phyloP scores from a whole-genome alignment of 495 filamentous ascomycete species.

The Penicillium antarcticum region DNA sequence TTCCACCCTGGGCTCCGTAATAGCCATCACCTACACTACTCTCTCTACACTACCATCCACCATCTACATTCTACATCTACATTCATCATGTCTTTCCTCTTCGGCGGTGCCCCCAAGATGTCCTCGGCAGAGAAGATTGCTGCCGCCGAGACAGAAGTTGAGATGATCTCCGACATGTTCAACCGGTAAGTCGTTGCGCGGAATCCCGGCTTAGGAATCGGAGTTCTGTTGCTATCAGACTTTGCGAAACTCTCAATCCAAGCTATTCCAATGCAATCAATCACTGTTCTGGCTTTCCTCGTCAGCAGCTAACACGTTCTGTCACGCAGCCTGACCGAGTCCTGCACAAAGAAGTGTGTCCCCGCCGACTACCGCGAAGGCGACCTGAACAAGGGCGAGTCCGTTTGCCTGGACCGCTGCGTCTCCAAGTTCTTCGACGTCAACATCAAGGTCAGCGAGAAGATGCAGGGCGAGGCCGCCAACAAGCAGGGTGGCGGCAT shows the following conservation, averaged over 20 bases:
- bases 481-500: slow-evolving; percentile 45
- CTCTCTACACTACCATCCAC: background rate
- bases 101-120: slow-evolving; percentile 80
- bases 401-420: slow-evolving; percentile 95
- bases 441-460: slow-evolving; percentile 86
- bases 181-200: slow-evolving; percentile 59
- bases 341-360: slow-evolving; percentile 90
- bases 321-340: slow-evolving; percentile 66
- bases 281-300: background rate
- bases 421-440: slow-evolving; percentile 97
- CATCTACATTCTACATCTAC: background rate
- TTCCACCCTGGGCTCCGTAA: background rate
- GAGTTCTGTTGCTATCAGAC: too few species aligned
- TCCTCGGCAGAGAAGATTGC: slow-evolving; percentile 94
- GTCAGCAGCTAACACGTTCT: background rate
- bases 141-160: slow-evolving; percentile 85
- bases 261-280: too few species aligned
- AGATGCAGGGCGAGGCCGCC: slow-evolving; percentile 66
- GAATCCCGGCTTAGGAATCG: background rate
- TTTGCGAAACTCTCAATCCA: too few species aligned
- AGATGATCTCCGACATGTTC: slow-evolving; percentile 96
- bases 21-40: background rate
- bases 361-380: slow-evolving; percentile 86
- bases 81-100: slow-evolving; percentile 87
- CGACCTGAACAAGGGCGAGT: slow-evolving; percentile 97